Base-by-base conservation (phyloP, 2,329 filamentous ascomycete species). In the Colletotrichum sp. region DNA sequence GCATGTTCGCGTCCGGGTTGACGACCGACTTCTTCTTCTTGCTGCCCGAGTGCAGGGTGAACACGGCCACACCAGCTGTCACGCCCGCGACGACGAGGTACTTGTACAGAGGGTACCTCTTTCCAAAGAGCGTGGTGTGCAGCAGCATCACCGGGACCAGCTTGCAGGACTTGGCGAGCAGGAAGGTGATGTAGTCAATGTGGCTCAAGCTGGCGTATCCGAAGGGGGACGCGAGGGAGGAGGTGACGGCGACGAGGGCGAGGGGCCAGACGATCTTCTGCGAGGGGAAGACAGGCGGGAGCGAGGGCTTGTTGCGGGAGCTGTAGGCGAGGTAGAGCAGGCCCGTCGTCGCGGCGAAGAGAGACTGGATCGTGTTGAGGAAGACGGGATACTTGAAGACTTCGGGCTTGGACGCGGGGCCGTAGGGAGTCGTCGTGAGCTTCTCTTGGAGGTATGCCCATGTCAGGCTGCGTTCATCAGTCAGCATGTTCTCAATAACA, bases 381-480 rank as follows among this genome's bases (percentile, higher is more conserved):
- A 99, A 96, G 81, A 99, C 93, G 72, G 97, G 94, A 85, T 96
- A 98, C 79, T 94, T 95, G 91, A 98, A 99, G 80, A 95, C 92
- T 84, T 98, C 93, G 59, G 91, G 92, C 34, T 89, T 85, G 70
- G 89, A 85, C 6, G 87, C 83, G 26, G 93, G 86, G 74, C 94
- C 94, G 85, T 99, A 97, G 9, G 92, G 90, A 13, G 96, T 99
- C 16, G 97, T 99, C 32, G 97, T 99, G 82, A 99, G 95, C 81
- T 97, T 96, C 86, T 99, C 97, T 89, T 99, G 97, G 77, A 99
- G 94, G 79, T 98, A 93, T 28, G 95, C 97, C 97, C 97, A 99
- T 39, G 96, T 98, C 69, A 99, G 88, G 87, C 96, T 96, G 77
- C 12, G 8, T 10, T 13, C 16, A 26, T 59, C 32, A 43, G 61